Evolutionary conservation across 2,329 filamentous ascomycete genomes (phyloP), one percentile per base, ranked within the genome.

Genomic region (Aspergillus novofumigatus): DNA sequence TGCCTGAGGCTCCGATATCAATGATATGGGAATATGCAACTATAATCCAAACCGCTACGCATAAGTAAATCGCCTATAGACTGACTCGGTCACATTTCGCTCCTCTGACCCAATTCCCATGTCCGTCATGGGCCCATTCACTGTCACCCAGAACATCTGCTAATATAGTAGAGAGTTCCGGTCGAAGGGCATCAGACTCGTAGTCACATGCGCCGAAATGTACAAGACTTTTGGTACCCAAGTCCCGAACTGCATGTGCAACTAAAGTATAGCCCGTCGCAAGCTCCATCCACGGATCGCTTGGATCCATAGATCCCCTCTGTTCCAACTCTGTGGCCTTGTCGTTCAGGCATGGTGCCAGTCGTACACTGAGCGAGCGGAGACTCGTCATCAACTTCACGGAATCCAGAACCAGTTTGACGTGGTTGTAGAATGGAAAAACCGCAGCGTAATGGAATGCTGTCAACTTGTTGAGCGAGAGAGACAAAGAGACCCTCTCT

Each of bases 401-500:
- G 1, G 83, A 73, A 48, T 73, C 74, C 42, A 77, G 61, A 3
- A 78, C 69, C 1, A 72, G 58, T 42, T 80, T 73, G 51, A 89
- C 78, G 67, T 90, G 87, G 5, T 81, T 80, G 50, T 81, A 79
- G 38, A 86, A 83, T 0, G 88, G 88, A 63, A 90, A 91, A 7
- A 89, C 82, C 41, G 84, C 85, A 3, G 86, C 80, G 67, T 89
- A 90, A 54, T 75, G 73, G 58, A 83, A 78, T 1, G 74, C 75
- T 2, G 64, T 67, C 21, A 77, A 60, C 8, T 60, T 62, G 4
- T 76, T 77, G 50, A 88, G 71, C 21, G 79, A 75, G 14, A 69
- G 59, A 0, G 76, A 73, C 8, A 83, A 64, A 14, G 75, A 67
- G 2, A 72, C 63, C 29, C 54, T 59, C 51, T 25, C 54, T 44